phyloP scores from a whole-genome alignment of 1,284 basidiomycete genomes.

The Ustilago loliicola region DNA sequence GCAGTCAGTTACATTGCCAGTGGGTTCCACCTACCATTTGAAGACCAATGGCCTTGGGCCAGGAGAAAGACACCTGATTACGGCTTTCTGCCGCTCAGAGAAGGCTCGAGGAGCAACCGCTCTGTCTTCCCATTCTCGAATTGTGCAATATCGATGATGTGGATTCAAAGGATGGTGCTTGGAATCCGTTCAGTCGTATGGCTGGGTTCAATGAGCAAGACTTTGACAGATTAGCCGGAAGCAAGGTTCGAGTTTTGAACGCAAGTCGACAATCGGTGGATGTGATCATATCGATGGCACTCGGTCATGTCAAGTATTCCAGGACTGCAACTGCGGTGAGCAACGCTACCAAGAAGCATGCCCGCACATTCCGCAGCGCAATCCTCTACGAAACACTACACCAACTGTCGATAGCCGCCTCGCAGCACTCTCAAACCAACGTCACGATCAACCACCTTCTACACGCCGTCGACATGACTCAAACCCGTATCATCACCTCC shows the following conservation, averaged over 20 bases:
- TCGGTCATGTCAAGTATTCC: conserved; percentile 7
- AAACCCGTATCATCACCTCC: not conserved
- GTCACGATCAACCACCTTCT: not conserved
- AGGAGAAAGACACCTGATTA: not conserved
- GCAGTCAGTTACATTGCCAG: not conserved
- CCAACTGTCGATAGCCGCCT: not conserved
- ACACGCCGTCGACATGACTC: not conserved
- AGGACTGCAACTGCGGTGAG: not conserved
- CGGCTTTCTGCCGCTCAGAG: not conserved
- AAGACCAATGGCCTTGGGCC: not conserved
- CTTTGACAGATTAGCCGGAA: conserved; percentile 1
- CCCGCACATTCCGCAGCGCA: conserved; percentile 1
- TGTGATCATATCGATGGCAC: not conserved
- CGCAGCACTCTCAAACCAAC: not conserved
- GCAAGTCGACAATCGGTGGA: not conserved
- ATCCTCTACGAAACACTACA: not conserved
- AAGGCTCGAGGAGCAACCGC: not conserved
- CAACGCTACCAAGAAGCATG: not conserved
- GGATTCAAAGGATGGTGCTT: not conserved
- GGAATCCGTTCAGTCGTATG: not conserved
- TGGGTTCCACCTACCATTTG: not conserved
- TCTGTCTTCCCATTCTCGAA: conserved; percentile 5
- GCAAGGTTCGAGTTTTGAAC: not conserved
- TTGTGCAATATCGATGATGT: not conserved
- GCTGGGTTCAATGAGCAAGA: not conserved